Evolutionary conservation across 2,329 filamentous ascomycete species (phyloP).

Genomic region (Delphinella strobiligena): DNA sequence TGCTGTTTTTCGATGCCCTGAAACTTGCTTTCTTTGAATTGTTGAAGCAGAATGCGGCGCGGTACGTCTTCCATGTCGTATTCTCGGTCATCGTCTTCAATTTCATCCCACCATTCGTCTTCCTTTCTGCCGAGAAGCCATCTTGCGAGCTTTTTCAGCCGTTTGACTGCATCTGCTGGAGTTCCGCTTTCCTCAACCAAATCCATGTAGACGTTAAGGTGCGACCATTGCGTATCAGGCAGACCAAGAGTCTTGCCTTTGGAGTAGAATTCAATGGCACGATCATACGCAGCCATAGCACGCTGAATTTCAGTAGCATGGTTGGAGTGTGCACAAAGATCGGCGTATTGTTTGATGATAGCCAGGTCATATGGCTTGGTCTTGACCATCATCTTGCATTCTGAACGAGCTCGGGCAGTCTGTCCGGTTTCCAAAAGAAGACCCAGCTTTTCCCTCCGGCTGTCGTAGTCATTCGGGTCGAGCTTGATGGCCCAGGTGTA

Average conservation of each 20-base stretch:
- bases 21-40: constrained; percentile 32
- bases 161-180: constrained; percentile 53
- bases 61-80: constrained; percentile 66
- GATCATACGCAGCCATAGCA: constrained; percentile 32
- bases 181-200: constrained; percentile 55
- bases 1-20: constrained; percentile 1
- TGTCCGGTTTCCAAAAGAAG: constrained; percentile 40
- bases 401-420: constrained; percentile 33
- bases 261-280: constrained; percentile 38
- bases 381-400: constrained; percentile 44
- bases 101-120: constrained; percentile 67
- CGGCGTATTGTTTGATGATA: constrained; percentile 44
- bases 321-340: constrained; percentile 30
- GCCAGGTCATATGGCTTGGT: constrained; percentile 41
- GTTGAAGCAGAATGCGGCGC: constrained; percentile 49
- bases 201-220: constrained; percentile 76
- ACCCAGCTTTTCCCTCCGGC: constrained; percentile 43
- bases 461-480: constrained; percentile 38
- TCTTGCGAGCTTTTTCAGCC: constrained; percentile 60
- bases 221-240: constrained; percentile 53
- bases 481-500: constrained; percentile 42
- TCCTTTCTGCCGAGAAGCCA: constrained; percentile 68
- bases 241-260: constrained; percentile 12
- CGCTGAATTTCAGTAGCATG: constrained; percentile 15
- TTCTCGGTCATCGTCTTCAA: constrained; percentile 55